Conservation (phyloP, 2,329 filamentous ascomycete genomes). For the Diaporthe destruens region DNA sequence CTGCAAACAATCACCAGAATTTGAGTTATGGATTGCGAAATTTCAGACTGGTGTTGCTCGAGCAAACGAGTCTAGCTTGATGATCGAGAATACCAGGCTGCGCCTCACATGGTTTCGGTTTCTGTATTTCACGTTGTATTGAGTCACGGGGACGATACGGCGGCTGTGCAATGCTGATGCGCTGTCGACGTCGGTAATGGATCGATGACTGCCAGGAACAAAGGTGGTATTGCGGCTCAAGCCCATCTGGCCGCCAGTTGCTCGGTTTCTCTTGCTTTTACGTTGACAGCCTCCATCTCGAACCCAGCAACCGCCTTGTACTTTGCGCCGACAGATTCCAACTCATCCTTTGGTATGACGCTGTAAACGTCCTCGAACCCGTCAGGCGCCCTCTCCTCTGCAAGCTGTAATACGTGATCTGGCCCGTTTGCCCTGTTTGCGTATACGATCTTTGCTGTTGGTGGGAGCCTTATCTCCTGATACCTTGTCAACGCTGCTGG, state of each 20-base stretch:
- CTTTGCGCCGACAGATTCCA: slow-evolving; percentile 53
- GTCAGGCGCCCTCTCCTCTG: slow-evolving; percentile 57
- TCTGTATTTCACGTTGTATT: not conserved
- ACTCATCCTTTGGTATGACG: slow-evolving; percentile 54
- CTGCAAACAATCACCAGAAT: not conserved
- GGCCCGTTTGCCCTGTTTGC: slow-evolving; percentile 60
- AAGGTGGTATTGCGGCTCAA: not conserved
- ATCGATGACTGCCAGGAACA: too few species aligned
- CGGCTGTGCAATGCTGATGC: rapidly evolving
- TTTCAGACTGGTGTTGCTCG: not conserved
- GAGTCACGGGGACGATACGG: not conserved
- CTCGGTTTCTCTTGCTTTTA: slow-evolving; percentile 53
- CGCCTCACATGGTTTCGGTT: not conserved
- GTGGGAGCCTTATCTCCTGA: slow-evolving; percentile 54
- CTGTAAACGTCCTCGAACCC: slow-evolving; percentile 56
- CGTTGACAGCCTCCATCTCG: slow-evolving; percentile 59
- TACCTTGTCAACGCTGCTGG: slow-evolving; percentile 53
- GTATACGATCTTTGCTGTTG: slow-evolving; percentile 59
- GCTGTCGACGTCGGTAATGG: not conserved
- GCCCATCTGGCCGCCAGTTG: slow-evolving; percentile 40
- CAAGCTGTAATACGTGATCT: slow-evolving; percentile 60
- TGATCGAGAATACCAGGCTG: too few species aligned
- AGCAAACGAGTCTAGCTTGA: rapidly evolving
- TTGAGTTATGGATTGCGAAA: not conserved
- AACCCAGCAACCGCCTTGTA: slow-evolving; percentile 59